Evolutionary conservation across 306 rosid species (phyloP), one percentile per base, ranked within the genome.

Genomic region (Quercus bicolor): DNA sequence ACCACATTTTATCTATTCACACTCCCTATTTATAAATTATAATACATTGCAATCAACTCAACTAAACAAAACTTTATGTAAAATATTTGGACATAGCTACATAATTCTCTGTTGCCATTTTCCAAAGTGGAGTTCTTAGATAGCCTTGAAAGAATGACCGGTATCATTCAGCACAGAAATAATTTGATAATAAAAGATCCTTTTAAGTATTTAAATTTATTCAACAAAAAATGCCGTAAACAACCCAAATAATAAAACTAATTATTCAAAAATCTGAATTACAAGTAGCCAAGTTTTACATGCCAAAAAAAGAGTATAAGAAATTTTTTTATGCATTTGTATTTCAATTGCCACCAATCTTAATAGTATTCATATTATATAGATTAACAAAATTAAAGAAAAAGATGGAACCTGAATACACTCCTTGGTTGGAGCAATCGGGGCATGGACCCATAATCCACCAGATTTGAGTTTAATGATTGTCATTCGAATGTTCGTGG

Each of bases 401-500:
- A 53, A 74, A 72, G 78, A 75, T 78, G 65, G 80, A 78, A 93
- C 99, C 97, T 93, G 91, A 77, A 93, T 89, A 77, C 99, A 96
- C 86, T 96, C 99, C 43, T 96, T 88, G n/a, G 99, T 96, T 31
- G 99, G 97, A 81, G 99, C 98, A 51, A 96, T 84, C 56, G 99
- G 99, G 14, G 98, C 99, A 85, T 96, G 99, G 65, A 96, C 88
- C 98, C 97, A 96, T 79, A 96, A 80, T 28, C 98, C 98, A 43
- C 99, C 98, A 70, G 98, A 90, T 88, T 91, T 93, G 87, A 93
- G 97, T 84, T 96, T 93, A 86, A 96, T 89, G 69, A 96, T 91
- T 0, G 99, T 93, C 98, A 96, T 96, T 85, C 98, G 87, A 52
- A 89, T 93, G 91, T 96, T 96, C n/a, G 99, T 96, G 31, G 98